Conservation (phyloP, 192 early-diverging fungal species). For the Podila clonocystis region DNA sequence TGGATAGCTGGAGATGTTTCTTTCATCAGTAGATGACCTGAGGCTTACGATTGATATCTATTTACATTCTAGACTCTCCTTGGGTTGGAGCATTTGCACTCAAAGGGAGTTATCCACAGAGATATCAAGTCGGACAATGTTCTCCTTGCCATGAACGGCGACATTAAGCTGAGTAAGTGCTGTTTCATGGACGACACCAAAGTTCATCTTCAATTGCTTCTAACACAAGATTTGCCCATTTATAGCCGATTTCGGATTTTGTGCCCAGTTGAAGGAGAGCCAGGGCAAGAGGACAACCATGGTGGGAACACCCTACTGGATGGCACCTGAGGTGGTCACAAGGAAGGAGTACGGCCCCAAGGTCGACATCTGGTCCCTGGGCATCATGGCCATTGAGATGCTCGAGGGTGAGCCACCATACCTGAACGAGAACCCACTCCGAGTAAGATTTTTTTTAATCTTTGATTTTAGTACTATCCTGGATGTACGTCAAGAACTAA, state of each 20-base stretch:
- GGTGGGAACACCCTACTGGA: conserved; percentile 95
- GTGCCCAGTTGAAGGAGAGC: conserved; percentile 78
- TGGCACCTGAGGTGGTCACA: conserved; percentile 97
- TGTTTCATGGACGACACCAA: too few species aligned
- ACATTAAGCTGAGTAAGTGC: conserved; percentile 76
- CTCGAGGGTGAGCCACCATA: conserved; percentile 98
- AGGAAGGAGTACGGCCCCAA: conserved; percentile 92
- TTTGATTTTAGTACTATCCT: not conserved
- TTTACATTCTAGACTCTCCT: conserved; percentile 26
- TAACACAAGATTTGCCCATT: not conserved
- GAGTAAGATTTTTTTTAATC: conserved; percentile 55
- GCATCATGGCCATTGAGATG: conserved; percentile 99
- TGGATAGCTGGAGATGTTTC: not conserved
- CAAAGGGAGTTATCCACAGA: conserved; percentile 80
- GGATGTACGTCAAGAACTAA: too few species aligned
- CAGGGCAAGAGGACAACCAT: conserved; percentile 79
- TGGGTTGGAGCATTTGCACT: conserved; percentile 79
- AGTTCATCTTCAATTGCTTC: conserved; percentile 3
- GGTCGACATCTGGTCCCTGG: conserved; percentile 98
- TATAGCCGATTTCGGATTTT: conserved; percentile 88
- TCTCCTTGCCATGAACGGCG: conserved; percentile 68
- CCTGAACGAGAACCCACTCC: conserved; percentile 91
- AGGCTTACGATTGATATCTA: not conserved
- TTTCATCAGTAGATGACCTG: not conserved
- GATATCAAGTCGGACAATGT: conserved; percentile 93